Percentiles rank a stretch among this genome's conserved stretches.
These are phyloP conservation scores for Zygosaccharomyces kombuchaensis DNA, from an alignment of 805 yeast genomes.

Conservation along the genomic window DNA sequence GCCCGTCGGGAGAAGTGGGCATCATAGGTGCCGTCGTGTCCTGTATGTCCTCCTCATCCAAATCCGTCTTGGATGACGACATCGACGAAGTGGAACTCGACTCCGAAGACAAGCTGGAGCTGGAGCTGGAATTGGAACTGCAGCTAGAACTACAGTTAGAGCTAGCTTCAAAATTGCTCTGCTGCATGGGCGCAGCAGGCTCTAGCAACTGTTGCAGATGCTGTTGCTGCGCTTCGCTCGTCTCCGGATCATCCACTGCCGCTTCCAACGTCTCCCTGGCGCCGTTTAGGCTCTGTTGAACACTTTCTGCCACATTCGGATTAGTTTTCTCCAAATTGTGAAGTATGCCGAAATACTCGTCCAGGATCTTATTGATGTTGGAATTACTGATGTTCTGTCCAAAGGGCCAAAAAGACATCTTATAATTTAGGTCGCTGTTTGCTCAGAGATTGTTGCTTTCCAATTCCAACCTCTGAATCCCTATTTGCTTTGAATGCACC, in stretches of 20 bases:
- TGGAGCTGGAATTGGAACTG: not conserved
- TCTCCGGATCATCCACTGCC: not conserved
- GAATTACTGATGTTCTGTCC: constrained; percentile 37
- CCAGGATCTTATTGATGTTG: constrained; percentile 39
- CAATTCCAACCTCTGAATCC: not conserved
- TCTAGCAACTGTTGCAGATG: not conserved
- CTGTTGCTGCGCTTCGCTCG: not conserved
- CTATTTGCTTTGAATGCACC: not conserved
- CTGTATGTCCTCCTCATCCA: constrained; percentile 15
- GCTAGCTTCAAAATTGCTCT: not conserved
- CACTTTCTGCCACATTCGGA: constrained; percentile 15
- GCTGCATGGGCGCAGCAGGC: not conserved
- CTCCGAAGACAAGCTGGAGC: not conserved
- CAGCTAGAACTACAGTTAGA: not conserved
- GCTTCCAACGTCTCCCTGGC: constrained; percentile 5
- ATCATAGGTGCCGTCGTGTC: constrained; percentile 10
- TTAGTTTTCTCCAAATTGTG: constrained; percentile 25
- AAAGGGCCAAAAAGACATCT: constrained; percentile 45
- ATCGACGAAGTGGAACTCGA: constrained; percentile 6
- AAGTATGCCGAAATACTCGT: constrained; percentile 36
- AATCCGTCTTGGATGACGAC: constrained; percentile 14
- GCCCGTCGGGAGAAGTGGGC: constrained; percentile 11
- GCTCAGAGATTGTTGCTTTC: not conserved
- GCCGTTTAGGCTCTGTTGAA: constrained; percentile 12
- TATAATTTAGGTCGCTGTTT: not conserved